Base-by-base conservation (phyloP, 805 yeast genomes). In the Saccharomycopsis capsularis region DNA sequence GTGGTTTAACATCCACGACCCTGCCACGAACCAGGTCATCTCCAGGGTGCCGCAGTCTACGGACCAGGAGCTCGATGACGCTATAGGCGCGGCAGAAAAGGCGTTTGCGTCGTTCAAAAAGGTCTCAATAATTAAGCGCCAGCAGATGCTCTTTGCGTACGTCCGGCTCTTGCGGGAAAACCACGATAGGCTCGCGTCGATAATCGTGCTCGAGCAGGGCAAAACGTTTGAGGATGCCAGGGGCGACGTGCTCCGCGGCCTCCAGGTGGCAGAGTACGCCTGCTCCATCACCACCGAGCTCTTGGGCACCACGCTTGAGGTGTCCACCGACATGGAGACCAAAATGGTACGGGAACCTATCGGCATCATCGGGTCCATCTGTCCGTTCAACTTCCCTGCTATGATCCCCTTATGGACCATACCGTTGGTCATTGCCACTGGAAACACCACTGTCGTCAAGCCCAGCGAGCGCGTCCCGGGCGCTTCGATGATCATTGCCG, bases 341-440 rank as follows among this genome's bases (percentile, higher is more conserved):
- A 73, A 80, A 58, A 80, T 81, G 85, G 56, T 63, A 60, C 75
- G 89, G 57, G 83, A 78, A 63, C 87, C 87, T 40, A 68, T 82
- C 52, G 91, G 91, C 29, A 85, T 83, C 5, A 76, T 83, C 52
- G 88, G 82, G 15, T 83, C 89, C 22, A 84, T 83, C 59, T 78
- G 84, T 55, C 91, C 91, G 19, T 83, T 83, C 70, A 83, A 83
- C 68, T 83, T 83, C 77, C 91, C 91, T 23, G 90, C 87, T 40
- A 83, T 83, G 91, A 85, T 85, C 57, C 78, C 78, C 5, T 63
- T 75, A 54, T 75, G 80, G 80, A 67, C 76, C 2, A 64, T 75
- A 47, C 80, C 79, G n/a, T 65, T 75, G 56, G 69, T 72, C 22
- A 66, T 75, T 51, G 79, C 75, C 23, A 81, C 88, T 21, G 91